phyloP scores from a whole-genome alignment of 202 grass and related monocot species.

The Saccharum hybrid region DNA sequence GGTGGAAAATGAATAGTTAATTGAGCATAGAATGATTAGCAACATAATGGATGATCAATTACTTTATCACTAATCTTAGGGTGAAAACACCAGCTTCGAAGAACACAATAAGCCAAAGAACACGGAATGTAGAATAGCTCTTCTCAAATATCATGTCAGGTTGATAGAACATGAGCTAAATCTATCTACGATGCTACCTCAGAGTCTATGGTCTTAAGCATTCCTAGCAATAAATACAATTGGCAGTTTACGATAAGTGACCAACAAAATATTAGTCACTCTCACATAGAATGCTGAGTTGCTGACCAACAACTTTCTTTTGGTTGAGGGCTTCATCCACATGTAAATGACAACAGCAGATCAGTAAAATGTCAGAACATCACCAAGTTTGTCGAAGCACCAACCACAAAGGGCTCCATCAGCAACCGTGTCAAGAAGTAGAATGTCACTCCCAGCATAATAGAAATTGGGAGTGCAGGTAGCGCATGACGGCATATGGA shows the following conservation, averaged over 20 bases:
- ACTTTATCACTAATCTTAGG: slow-evolving; percentile 8
- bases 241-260: slow-evolving; percentile 8
- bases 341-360: slow-evolving; percentile 25
- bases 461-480: slow-evolving; percentile 93
- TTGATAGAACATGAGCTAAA: slow-evolving; percentile 39
- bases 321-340: neutral
- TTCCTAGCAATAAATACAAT: slow-evolving; percentile 37
- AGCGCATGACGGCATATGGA: slow-evolving; percentile 78
- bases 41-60: neutral
- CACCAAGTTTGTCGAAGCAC: slow-evolving; percentile 78
- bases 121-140: slow-evolving; percentile 10
- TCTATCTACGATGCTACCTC: slow-evolving; percentile 17
- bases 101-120: slow-evolving; percentile 22
- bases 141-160: slow-evolving; percentile 38
- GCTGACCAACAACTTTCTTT: slow-evolving; percentile 32
- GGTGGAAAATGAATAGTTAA: neutral
- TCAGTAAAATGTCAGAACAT: slow-evolving; percentile 86
- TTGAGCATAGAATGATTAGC: slow-evolving; percentile 11
- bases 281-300: slow-evolving; percentile 36
- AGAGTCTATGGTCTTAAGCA: slow-evolving; percentile 32
- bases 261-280: slow-evolving; percentile 46
- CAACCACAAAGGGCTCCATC: slow-evolving; percentile 94
- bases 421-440: slow-evolving; percentile 96
- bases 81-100: neutral
- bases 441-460: slow-evolving; percentile 74